Conservation (phyloP, 345 rosid genomes). For the Leavenworthia alabamica region DNA sequence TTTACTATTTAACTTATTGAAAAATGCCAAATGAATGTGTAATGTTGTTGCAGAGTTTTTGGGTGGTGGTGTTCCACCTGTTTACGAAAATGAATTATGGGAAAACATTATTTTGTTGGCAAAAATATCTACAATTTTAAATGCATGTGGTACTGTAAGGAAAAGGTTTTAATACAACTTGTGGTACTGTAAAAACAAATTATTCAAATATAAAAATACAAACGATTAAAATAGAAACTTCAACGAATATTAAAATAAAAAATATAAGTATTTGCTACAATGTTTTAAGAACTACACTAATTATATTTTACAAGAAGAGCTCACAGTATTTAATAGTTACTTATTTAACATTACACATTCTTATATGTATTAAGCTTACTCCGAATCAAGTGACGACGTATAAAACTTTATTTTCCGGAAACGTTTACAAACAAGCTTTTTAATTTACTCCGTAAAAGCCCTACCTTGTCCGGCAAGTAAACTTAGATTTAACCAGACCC, state of each 20-base stretch:
- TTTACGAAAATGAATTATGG: background rate
- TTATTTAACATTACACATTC: background rate
- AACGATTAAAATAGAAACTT: background rate
- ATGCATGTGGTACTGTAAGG: conserved; percentile 20
- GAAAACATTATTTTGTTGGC: conserved; percentile 13
- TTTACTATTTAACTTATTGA: background rate
- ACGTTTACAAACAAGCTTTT: no score
- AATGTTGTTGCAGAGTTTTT: conserved; percentile 24
- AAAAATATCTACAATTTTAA: conserved; percentile 8
- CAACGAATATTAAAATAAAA: no score
- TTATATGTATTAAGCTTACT: background rate
- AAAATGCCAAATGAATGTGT: conserved; percentile 18
- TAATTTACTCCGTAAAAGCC: no score
- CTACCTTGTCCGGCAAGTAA: no score
- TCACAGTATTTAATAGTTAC: no score
- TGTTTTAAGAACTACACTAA: no score
- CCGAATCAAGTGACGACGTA: no score
- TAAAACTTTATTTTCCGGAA: no score
- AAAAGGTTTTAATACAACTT: background rate
- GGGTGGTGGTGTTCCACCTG: conserved; percentile 30
- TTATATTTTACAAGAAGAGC: background rate
- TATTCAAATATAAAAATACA: background rate
- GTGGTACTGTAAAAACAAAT: background rate
- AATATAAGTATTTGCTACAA: no score
- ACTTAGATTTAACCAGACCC: background rate